phyloP scores from a whole-genome alignment of 805 yeast genomes.

The Ogataea parapolymorpha region DNA sequence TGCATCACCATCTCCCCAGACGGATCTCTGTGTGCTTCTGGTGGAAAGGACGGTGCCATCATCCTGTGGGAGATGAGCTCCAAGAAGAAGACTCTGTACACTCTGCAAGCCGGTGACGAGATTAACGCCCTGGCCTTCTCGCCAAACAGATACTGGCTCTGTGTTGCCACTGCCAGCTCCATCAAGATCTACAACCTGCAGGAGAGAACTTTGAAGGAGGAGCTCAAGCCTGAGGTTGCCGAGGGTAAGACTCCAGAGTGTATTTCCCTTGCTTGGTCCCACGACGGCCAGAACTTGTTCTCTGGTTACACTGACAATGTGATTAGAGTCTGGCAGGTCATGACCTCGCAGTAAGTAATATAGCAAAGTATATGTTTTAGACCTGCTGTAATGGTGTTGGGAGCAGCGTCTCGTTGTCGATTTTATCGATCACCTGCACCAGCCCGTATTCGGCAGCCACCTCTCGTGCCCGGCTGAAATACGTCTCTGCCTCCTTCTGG shows the following conservation, averaged over 20 bases:
- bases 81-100: slow-evolving; percentile 76
- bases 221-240: slow-evolving; percentile 97
- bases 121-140: slow-evolving; percentile 98
- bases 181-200: slow-evolving; percentile 98
- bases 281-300: slow-evolving; percentile 98
- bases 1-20: slow-evolving; percentile 98
- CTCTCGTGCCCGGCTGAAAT: slow-evolving; percentile 64
- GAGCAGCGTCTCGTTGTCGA: slow-evolving; percentile 54
- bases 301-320: slow-evolving; percentile 99
- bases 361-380: slow-evolving; percentile 13
- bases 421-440: slow-evolving; percentile 56
- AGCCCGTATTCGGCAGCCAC: slow-evolving; percentile 68
- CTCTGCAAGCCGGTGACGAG: slow-evolving; percentile 93
- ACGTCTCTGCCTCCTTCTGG: slow-evolving; percentile 54
- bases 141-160: slow-evolving; percentile 99
- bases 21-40: slow-evolving; percentile 98
- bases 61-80: slow-evolving; percentile 96
- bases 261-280: slow-evolving; percentile 98
- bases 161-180: slow-evolving; percentile 98
- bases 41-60: slow-evolving; percentile 99
- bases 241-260: slow-evolving; percentile 98
- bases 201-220: slow-evolving; percentile 91
- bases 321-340: slow-evolving; percentile 99
- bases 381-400: neutral
- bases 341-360: slow-evolving; percentile 61